Conservation (phyloP, 176 grass and related monocot genomes). For the Guadua angustifolia region DNA sequence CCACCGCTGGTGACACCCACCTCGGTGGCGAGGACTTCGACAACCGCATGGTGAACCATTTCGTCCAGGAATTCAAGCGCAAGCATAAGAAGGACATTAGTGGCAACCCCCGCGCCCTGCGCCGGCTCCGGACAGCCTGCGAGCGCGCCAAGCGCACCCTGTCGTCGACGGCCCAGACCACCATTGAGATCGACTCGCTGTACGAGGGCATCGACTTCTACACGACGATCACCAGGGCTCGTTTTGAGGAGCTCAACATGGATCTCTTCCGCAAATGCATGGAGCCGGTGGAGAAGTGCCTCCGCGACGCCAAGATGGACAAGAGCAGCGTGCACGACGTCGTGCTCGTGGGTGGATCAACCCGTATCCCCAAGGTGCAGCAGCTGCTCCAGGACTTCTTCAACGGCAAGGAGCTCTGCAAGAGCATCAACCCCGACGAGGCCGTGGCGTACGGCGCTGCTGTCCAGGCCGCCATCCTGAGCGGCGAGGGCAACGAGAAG, state of each 20-base stretch:
- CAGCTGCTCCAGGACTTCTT: conserved; percentile 99
- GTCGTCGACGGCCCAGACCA: conserved; percentile 87
- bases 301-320: conserved; percentile 98
- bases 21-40: conserved; percentile 69
- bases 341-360: conserved; percentile 91
- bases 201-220: conserved; percentile 96
- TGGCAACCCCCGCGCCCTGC: conserved; percentile 52
- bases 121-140: conserved; percentile 67
- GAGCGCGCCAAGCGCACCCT: conserved; percentile 92
- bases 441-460: conserved; percentile 92
- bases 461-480: conserved; percentile 92
- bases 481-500: conserved; percentile 93
- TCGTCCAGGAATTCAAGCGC: conserved; percentile 71
- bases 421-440: conserved; percentile 99
- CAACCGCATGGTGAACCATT: conserved; percentile 80
- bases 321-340: conserved; percentile 87
- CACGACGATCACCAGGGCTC: conserved; percentile 84
- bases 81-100: conserved; percentile 76
- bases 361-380: conserved; percentile 92
- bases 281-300: conserved; percentile 95
- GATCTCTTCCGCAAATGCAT: conserved; percentile 96
- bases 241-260: conserved; percentile 97
- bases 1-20: conserved; percentile 67
- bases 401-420: conserved; percentile 99
- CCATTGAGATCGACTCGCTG: conserved; percentile 92